phyloP scores from a whole-genome alignment of 164 flowering plant species.

The Magnolia sinica region DNA sequence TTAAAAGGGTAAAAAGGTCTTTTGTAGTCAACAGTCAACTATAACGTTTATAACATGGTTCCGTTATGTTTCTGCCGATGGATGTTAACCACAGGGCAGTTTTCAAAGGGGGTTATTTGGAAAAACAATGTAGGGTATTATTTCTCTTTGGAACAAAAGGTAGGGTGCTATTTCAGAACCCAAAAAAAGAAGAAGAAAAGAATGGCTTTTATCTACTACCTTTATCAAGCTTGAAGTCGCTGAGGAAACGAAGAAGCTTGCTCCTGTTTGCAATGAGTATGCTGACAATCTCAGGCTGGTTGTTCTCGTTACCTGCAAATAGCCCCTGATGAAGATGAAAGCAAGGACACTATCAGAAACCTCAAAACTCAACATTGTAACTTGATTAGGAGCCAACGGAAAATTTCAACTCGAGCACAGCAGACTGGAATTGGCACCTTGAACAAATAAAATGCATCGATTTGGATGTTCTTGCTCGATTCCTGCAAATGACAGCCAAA shows the following conservation, averaged over 20 bases:
- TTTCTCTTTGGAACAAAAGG: no score
- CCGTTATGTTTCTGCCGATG: no score
- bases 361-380: not conserved
- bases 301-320: conserved; percentile 86
- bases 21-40: no score
- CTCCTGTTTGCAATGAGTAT: conserved; percentile 75
- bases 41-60: no score
- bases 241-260: conserved; percentile 83
- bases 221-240: conserved; percentile 79
- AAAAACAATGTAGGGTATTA: no score
- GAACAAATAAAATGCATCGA: conserved; percentile 94
- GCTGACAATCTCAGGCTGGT: conserved; percentile 74
- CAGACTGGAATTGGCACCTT: conserved; percentile 45
- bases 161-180: no score
- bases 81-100: no score
- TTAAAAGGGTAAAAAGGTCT: no score
- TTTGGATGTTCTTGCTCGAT: conserved; percentile 75
- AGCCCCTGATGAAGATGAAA: conserved; percentile 35
- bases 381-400: not conserved
- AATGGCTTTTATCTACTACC: conserved; percentile 39
- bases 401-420: not conserved
- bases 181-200: not conserved
- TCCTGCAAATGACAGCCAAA: conserved; percentile 45
- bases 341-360: not conserved
- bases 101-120: no score